A percentile compares a stretch with the other conserved stretches of the same genome.
Evolutionary conservation across 345 rosid genomes (phyloP).

Genomic region (Sisymbrium altissimum): DNA sequence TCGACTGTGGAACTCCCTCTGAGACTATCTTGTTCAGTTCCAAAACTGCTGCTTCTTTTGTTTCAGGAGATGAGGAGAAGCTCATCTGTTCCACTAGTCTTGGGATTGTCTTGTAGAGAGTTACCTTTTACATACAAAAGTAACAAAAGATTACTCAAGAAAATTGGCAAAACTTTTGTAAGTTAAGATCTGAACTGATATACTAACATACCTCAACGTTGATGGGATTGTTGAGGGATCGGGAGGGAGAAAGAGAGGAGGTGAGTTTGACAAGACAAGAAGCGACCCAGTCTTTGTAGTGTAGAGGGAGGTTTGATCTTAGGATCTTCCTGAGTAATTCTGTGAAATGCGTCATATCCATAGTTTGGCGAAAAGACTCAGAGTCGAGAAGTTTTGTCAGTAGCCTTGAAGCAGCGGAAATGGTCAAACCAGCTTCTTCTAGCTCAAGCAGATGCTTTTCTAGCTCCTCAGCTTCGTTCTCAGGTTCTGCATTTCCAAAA

Average conservation of each 20-base stretch:
- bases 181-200: not conserved
- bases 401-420: conserved; percentile 69
- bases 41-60: conserved; percentile 67
- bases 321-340: conserved; percentile 33
- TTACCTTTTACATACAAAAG: conserved; percentile 19
- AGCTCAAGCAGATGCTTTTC: conserved; percentile 52
- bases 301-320: conserved; percentile 35
- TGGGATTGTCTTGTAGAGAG: conserved; percentile 66
- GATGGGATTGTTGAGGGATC: conserved; percentile 46
- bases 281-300: conserved; percentile 72
- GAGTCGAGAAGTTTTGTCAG: conserved; percentile 72
- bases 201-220: conserved; percentile 57
- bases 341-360: not conserved
- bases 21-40: conserved; percentile 79
- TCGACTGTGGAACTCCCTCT: conserved; percentile 56
- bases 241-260: conserved; percentile 38
- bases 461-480: conserved; percentile 48
- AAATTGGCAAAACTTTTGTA: not conserved
- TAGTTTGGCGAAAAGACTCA: conserved; percentile 41
- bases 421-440: conserved; percentile 72
- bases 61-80: conserved; percentile 46
- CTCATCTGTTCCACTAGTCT: conserved; percentile 62
- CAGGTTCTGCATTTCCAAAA: conserved; percentile 46
- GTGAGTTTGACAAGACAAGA: conserved; percentile 70
- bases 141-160: not conserved